Base-by-base conservation (phyloP, 495 filamentous ascomycete species). In the Bathelium albidoporum region DNA sequence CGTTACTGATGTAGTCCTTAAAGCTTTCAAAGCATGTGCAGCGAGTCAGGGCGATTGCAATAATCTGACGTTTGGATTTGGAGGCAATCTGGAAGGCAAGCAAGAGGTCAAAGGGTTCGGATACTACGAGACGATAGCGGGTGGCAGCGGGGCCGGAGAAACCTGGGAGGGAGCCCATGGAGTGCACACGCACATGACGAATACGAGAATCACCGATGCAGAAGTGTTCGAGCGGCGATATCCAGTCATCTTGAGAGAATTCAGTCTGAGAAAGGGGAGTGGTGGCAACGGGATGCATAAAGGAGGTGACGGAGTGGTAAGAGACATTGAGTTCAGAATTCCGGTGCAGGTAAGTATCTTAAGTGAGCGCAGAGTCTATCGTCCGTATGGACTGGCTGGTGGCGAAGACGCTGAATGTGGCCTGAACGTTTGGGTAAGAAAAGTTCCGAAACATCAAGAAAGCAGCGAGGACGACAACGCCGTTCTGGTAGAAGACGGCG, bases 101-200 rank as follows among this genome's bases (percentile, higher is more conserved):
- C 71, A 86, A 67, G 68, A 76, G 7, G 79, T 85, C 36, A 82
- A 80, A 61, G 91, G 91, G 18, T 98, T 98, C 73, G 94, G 94
- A 20, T 98, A 98, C 80, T 97, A 97, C 76, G 92, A 97, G 76
- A 97, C 92, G 1, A 96, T 97, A 71, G 91, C 93, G 1, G 94
- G 94, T 29, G 94, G 94, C 10, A 88, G 85, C 66, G 94, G 94
- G 59, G 94, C 94, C 0, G 92, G 93, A 0, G 83, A 88, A 0
- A 81, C 82, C 39, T 98, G 94, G 94, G 82, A 89, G 61, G 94
- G 94, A 52, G 91, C 91, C 9, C 87, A 82, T 59, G 94, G 94
- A 49, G 90, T 97, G 52, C 94, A 98, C 72, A 87, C 86, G 24
- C 93, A 97, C 74, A 98, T 97, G 93, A 98, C 94, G n/a, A 98